phyloP scores from a whole-genome alignment of 75 land plant genomes.

The Cryptomeria japonica region DNA sequence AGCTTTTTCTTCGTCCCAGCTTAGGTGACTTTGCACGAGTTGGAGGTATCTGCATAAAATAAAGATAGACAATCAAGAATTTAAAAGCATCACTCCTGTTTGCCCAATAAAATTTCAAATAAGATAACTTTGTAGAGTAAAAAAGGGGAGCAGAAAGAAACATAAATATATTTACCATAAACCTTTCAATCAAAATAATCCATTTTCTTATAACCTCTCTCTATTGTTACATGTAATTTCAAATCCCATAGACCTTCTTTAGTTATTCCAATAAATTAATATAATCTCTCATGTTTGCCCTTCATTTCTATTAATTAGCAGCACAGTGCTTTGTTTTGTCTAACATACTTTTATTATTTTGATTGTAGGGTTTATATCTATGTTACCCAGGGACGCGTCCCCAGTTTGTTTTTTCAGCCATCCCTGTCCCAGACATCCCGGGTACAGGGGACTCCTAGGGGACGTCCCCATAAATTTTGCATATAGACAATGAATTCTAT shows the following conservation, averaged over 20 bases:
- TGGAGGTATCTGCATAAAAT: conserved; percentile 55
- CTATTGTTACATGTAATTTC: neutral
- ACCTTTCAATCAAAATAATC: neutral
- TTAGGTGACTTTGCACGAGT: conserved; percentile 84
- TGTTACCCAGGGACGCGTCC: too few relatives aligned
- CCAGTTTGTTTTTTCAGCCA: too few relatives aligned
- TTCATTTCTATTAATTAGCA: too few relatives aligned
- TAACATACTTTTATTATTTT: too few relatives aligned
- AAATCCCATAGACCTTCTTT: neutral
- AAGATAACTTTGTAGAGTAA: neutral
- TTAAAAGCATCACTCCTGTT: neutral
- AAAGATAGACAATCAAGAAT: neutral
- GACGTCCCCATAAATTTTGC: too few relatives aligned
- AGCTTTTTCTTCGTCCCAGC: conserved; percentile 66
- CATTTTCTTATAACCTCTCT: too few relatives aligned
- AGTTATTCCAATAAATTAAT: neutral
- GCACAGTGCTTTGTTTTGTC: too few relatives aligned
- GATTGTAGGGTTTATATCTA: too few relatives aligned
- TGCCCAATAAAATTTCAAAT: neutral
- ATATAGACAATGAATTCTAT: too few relatives aligned
- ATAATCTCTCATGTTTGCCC: neutral
- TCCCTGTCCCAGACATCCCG: too few relatives aligned
- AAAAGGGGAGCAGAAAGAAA: neutral
- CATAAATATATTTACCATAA: neutral
- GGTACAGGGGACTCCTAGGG: too few relatives aligned